phyloP scores from a whole-genome alignment of 1,284 basidiomycete species.

The Sanguinoderma infundibulare region DNA sequence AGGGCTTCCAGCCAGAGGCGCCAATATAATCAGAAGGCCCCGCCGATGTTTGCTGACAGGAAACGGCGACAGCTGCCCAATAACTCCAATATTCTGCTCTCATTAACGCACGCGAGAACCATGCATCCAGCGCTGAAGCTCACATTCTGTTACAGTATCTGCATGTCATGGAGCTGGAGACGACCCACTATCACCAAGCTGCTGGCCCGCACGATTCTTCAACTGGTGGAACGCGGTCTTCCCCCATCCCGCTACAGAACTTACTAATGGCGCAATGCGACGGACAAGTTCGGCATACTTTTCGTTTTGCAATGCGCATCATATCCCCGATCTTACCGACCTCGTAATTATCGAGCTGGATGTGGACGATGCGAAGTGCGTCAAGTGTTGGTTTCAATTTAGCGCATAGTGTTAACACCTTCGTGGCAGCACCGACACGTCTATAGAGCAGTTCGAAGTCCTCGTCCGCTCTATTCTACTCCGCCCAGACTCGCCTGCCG shows the following conservation, averaged over 20 bases:
- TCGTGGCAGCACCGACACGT: slow-evolving; percentile 62
- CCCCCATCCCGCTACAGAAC: slow-evolving; percentile 91
- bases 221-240: slow-evolving; percentile 95
- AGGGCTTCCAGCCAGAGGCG: too few species aligned
- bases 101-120: too few species aligned
- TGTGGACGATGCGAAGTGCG: slow-evolving; percentile 84
- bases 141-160: slow-evolving; percentile 62
- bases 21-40: too few species aligned
- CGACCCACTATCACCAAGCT: slow-evolving; percentile 83
- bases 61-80: too few species aligned
- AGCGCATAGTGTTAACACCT: slow-evolving; percentile 5
- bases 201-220: slow-evolving; percentile 92
- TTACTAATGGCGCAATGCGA: slow-evolving; percentile 94
- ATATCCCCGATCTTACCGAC: slow-evolving; percentile 91
- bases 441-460: slow-evolving; percentile 86
- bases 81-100: not conserved
- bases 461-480: slow-evolving; percentile 89
- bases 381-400: slow-evolving; percentile 21
- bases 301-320: slow-evolving; percentile 89
- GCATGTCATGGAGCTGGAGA: slow-evolving; percentile 94
- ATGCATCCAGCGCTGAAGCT: not conserved
- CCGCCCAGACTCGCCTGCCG: slow-evolving; percentile 86
- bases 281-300: slow-evolving; percentile 91
- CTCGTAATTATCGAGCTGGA: slow-evolving; percentile 94
- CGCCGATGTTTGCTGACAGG: too few species aligned